These are phyloP conservation scores for Pugionium dolabratum DNA, from an alignment of 345 rosid species.

Conservation along the genomic window DNA sequence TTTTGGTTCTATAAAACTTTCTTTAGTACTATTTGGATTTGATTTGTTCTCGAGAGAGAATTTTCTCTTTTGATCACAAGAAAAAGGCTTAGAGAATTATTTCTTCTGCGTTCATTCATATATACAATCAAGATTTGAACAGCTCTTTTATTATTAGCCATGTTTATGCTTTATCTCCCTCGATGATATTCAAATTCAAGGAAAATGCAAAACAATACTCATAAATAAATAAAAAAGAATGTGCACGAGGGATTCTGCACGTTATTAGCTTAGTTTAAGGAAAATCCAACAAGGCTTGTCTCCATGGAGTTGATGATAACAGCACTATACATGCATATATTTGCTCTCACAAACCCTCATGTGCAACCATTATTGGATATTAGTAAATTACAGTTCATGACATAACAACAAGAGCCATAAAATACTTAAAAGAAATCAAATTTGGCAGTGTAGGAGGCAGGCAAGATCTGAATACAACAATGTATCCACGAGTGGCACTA, in stretches of 20 bases:
- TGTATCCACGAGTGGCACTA: slow-evolving; percentile 18
- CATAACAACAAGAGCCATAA: slow-evolving; percentile 8
- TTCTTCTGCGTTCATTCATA: no score
- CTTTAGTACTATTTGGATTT: no score
- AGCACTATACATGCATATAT: slow-evolving; percentile 35
- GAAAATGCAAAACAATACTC: neutral
- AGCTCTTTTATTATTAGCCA: neutral
- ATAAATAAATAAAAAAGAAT: neutral
- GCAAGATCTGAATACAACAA: slow-evolving; percentile 21
- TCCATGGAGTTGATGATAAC: slow-evolving; percentile 7
- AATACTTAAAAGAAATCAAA: slow-evolving; percentile 14
- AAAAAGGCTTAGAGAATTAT: no score
- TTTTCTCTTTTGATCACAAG: no score
- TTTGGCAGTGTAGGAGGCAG: slow-evolving; percentile 22
- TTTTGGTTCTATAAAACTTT: no score
- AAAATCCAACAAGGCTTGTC: slow-evolving; percentile 28
- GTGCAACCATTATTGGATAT: neutral
- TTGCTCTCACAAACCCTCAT: slow-evolving; percentile 22
- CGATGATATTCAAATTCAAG: neutral
- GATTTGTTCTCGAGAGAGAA: no score
- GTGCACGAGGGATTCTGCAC: slow-evolving; percentile 8
- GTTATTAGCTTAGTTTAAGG: slow-evolving; percentile 12
- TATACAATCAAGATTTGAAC: no score
- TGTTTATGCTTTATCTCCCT: neutral
- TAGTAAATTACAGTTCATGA: slow-evolving; percentile 26